Evolutionary conservation across 2,329 filamentous ascomycete genomes (phyloP).

Genomic region (Fusarium praegraminearum): DNA sequence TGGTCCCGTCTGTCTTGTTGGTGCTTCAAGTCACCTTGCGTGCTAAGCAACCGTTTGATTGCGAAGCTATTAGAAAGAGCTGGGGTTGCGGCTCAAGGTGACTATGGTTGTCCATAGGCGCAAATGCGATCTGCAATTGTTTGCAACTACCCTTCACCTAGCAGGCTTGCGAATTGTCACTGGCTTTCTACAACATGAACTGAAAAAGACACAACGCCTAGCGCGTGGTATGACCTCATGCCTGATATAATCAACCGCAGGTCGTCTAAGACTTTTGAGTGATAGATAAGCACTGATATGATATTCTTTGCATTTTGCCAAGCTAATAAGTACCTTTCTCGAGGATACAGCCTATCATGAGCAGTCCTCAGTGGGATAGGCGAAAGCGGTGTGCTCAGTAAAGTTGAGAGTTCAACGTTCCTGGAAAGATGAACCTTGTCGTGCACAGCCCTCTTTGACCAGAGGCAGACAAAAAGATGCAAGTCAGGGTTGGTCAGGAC

Average conservation of each 20-base stretch:
- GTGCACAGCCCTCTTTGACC: constrained; percentile 29
- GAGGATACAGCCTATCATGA: not conserved
- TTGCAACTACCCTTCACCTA: not conserved
- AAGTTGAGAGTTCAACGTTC: constrained; percentile 29
- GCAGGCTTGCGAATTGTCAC: not conserved
- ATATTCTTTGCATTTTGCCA: not conserved
- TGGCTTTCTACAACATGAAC: not conserved
- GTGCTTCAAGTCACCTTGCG: not conserved
- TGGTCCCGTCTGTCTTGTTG: constrained; percentile 7
- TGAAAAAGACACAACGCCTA: not conserved
- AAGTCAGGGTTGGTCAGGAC: not conserved
- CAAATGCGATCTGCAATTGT: not conserved
- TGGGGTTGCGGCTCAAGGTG: not conserved
- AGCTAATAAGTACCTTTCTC: not conserved
- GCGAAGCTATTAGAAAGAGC: constrained; percentile 9
- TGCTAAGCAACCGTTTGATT: not conserved
- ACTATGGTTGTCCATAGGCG: not conserved
- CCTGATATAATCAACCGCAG: constrained; percentile 7
- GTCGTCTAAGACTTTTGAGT: not conserved
- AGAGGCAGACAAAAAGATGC: not conserved
- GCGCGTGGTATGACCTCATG: constrained; percentile 19
- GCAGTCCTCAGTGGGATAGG: not conserved
- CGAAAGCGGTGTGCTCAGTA: constrained; percentile 41
- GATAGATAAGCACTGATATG: not conserved
- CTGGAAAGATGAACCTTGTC: constrained; percentile 38